A percentile compares a stretch with the other conserved stretches of the same genome.
phyloP scores from a whole-genome alignment of 805 yeast genomes.

The Starmera quercuum region DNA sequence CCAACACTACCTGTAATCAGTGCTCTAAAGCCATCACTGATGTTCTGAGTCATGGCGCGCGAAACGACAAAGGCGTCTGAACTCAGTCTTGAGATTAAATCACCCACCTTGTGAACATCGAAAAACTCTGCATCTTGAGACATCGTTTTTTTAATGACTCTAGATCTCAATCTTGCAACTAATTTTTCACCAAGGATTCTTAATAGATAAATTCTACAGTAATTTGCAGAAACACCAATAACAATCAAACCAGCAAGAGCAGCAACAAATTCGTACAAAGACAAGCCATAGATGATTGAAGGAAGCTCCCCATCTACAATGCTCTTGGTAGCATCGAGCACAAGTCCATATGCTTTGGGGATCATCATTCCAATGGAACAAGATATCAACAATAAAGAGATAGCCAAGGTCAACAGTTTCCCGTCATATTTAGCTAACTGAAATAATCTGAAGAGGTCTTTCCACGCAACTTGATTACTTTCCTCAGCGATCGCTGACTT shows the following conservation, averaged over 20 bases:
- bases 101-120: slow-evolving; percentile 93
- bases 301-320: slow-evolving; percentile 23
- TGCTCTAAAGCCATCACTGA: slow-evolving; percentile 87
- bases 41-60: slow-evolving; percentile 80
- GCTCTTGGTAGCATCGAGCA: slow-evolving; percentile 40
- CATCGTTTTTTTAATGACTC: slow-evolving; percentile 68
- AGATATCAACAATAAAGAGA: slow-evolving; percentile 36
- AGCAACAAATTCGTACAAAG: slow-evolving; percentile 52
- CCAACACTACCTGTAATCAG: slow-evolving; percentile 80
- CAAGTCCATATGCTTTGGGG: slow-evolving; percentile 50
- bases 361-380: slow-evolving; percentile 44
- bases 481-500: too few species aligned
- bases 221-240: slow-evolving; percentile 65
- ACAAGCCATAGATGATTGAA: slow-evolving; percentile 40
- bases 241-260: slow-evolving; percentile 35
- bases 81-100: slow-evolving; percentile 80
- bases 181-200: slow-evolving; percentile 79
- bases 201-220: slow-evolving; percentile 62
- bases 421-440: slow-evolving; percentile 37
- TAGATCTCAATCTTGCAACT: slow-evolving; percentile 75
- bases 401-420: slow-evolving; percentile 34
- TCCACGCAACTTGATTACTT: too few species aligned
- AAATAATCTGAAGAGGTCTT: slow-evolving; percentile 29
- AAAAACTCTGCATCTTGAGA: slow-evolving; percentile 89
- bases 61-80: slow-evolving; percentile 89